These are phyloP conservation scores for Tylopilus felleus DNA, from an alignment of 768 basidiomycete species.

Conservation along the genomic window DNA sequence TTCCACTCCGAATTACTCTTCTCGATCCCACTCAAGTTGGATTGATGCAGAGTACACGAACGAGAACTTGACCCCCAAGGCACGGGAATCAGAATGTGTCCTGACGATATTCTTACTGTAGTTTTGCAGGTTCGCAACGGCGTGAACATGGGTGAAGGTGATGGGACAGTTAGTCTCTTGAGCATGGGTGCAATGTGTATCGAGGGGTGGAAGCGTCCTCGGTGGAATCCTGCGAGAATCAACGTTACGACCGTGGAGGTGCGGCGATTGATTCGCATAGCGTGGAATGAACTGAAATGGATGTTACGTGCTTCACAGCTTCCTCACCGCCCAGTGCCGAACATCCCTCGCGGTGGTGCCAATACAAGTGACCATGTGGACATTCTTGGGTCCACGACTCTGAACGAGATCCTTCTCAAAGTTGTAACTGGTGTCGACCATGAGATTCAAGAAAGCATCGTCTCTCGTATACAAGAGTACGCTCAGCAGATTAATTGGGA, in stretches of 20 bases:
- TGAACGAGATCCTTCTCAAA: slow-evolving; percentile 90
- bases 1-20: slow-evolving; percentile 52
- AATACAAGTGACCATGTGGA: slow-evolving; percentile 92
- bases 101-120: background rate
- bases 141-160: slow-evolving; percentile 91
- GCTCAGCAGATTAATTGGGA: slow-evolving; percentile 78
- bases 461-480: slow-evolving; percentile 79
- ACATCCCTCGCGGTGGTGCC: slow-evolving; percentile 84
- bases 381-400: slow-evolving; percentile 67
- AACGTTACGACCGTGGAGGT: slow-evolving; percentile 86
- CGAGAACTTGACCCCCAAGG: slow-evolving; percentile 56
- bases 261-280: slow-evolving; percentile 15
- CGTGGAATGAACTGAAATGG: slow-evolving; percentile 1
- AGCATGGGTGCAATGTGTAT: slow-evolving; percentile 96
- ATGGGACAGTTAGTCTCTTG: slow-evolving; percentile 85
- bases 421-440: slow-evolving; percentile 82
- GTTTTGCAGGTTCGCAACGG: slow-evolving; percentile 63
- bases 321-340: slow-evolving; percentile 70
- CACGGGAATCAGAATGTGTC: slow-evolving; percentile 14
- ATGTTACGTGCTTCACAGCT: slow-evolving; percentile 45
- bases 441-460: slow-evolving; percentile 65
- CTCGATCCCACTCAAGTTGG: slow-evolving; percentile 54
- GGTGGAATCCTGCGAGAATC: slow-evolving; percentile 93
- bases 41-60: slow-evolving; percentile 85
- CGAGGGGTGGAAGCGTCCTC: slow-evolving; percentile 85